Evolutionary conservation across 176 grass and related monocot species (phyloP).

Genomic region (Hyparrhenia diplandra): DNA sequence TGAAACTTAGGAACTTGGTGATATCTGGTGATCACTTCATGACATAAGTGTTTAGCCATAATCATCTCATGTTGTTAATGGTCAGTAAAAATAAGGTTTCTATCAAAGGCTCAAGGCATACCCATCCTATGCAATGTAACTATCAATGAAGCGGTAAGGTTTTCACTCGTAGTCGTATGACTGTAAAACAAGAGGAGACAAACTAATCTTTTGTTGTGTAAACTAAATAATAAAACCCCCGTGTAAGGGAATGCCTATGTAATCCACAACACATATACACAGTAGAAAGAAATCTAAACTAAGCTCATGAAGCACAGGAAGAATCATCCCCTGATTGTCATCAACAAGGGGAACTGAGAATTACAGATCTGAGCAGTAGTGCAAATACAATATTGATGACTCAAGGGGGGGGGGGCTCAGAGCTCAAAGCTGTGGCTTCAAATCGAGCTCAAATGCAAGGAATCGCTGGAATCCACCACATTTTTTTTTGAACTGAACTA

Average conservation of each 20-base stretch:
- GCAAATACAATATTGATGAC: background rate
- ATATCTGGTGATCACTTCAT: too few species aligned
- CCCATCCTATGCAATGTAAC: background rate
- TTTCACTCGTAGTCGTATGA: too few species aligned
- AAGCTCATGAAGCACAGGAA: background rate
- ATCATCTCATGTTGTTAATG: background rate
- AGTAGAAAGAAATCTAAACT: background rate
- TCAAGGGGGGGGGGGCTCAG: too few species aligned
- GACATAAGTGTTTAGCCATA: too few species aligned
- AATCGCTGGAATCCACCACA: background rate
- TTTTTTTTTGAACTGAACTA: conserved; percentile 1
- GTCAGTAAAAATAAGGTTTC: background rate
- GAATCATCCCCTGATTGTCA: background rate
- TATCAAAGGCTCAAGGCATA: too few species aligned
- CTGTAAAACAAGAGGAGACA: too few species aligned
- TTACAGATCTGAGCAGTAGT: background rate
- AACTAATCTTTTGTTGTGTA: background rate
- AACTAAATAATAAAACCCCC: background rate
- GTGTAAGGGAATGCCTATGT: background rate
- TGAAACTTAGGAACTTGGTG: too few species aligned
- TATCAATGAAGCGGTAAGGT: too few species aligned
- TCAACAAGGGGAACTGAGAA: background rate
- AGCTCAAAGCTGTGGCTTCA: background rate
- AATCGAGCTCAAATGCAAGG: background rate
- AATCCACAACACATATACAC: background rate